A percentile compares a stretch with the other conserved stretches of the same genome.
phyloP scores from a whole-genome alignment of 2,329 filamentous ascomycete species.

The Chaetomium strumarium region DNA sequence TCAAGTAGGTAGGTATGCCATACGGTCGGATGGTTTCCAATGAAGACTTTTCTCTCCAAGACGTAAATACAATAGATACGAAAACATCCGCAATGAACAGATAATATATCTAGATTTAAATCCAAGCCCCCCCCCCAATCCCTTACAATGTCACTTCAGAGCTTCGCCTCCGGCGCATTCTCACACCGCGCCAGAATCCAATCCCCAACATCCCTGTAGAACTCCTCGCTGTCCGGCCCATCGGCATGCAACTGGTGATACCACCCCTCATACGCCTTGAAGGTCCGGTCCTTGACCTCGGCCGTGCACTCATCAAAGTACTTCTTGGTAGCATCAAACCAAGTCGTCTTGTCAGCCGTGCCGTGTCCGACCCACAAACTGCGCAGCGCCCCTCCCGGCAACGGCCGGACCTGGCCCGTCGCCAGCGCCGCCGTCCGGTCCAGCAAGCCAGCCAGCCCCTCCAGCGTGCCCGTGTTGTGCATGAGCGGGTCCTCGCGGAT shows the following conservation, averaged over 20 bases:
- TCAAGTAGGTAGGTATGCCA: no score
- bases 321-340: slow-evolving; percentile 56
- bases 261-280: slow-evolving; percentile 69
- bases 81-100: no score
- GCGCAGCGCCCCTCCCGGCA: slow-evolving; percentile 38
- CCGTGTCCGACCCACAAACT: slow-evolving; percentile 72
- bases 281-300: slow-evolving; percentile 59
- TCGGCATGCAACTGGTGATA: slow-evolving; percentile 71
- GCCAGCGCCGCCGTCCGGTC: slow-evolving; percentile 62
- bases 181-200: slow-evolving; percentile 56
- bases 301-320: slow-evolving; percentile 53
- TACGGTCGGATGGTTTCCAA: no score
- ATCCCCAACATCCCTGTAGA: slow-evolving; percentile 53
- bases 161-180: slow-evolving; percentile 15
- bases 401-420: slow-evolving; percentile 46
- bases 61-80: no score
- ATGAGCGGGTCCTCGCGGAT: slow-evolving; percentile 63
- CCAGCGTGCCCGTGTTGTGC: slow-evolving; percentile 81
- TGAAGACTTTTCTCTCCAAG: no score
- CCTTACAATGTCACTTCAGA: not conserved
- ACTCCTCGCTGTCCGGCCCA: slow-evolving; percentile 43
- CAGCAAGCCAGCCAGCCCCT: slow-evolving; percentile 70
- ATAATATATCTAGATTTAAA: not conserved
- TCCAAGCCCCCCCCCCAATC: no score
- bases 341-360: slow-evolving; percentile 64